Percentiles rank a stretch among this genome's conserved stretches.
phyloP scores from a whole-genome alignment of 345 rosid species.

The Erucastrum elatum region DNA sequence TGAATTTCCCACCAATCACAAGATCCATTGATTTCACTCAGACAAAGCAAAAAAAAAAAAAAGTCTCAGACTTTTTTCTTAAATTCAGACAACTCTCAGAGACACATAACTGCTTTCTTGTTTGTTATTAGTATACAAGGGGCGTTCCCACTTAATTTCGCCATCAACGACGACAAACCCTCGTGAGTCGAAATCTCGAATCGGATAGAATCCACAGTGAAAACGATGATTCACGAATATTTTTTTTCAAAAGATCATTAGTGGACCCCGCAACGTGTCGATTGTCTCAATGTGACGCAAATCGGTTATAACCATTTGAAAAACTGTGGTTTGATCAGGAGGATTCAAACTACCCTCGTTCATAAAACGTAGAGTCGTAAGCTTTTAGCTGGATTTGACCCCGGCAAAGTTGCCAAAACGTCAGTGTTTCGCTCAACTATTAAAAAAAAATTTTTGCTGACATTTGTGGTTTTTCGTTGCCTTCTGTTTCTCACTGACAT shows the following conservation, averaged over 20 bases:
- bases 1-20: conserved; percentile 72
- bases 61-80: background rate
- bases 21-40: conserved; percentile 50
- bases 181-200: background rate
- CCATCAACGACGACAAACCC: background rate
- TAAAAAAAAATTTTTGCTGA: no score
- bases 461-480: no score
- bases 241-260: background rate
- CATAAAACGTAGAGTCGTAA: no score
- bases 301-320: no score
- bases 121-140: no score
- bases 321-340: no score
- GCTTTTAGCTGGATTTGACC: background rate
- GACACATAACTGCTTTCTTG: background rate
- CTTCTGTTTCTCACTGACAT: no score
- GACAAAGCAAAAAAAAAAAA: background rate
- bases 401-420: background rate
- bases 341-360: no score
- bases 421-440: background rate
- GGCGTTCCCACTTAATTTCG: background rate
- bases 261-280: background rate
- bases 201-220: background rate
- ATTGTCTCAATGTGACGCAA: background rate
- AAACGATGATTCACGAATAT: background rate
- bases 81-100: background rate